phyloP scores from a whole-genome alignment of 495 filamentous ascomycete genomes.

The Darksidea phi region DNA sequence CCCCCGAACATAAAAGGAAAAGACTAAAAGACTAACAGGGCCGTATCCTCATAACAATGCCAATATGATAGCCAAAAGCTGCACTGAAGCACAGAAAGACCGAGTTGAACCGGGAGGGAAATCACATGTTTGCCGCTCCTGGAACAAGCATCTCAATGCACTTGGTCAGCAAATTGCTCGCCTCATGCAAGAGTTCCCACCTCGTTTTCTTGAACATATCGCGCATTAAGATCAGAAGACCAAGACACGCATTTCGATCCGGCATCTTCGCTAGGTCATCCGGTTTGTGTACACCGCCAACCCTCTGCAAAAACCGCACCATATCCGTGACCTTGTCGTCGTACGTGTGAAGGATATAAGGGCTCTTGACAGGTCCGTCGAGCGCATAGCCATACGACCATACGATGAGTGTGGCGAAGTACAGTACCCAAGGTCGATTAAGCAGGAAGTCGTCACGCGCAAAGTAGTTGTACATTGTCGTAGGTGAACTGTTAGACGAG shows the following conservation, averaged over 20 bases:
- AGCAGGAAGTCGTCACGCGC: constrained; percentile 87
- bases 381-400: constrained; percentile 95
- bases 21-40: too few species aligned
- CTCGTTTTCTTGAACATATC: constrained; percentile 77
- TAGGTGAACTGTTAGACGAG: constrained; percentile 3
- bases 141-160: constrained; percentile 63
- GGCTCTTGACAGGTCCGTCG: constrained; percentile 67
- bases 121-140: constrained; percentile 11
- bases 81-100: too few species aligned
- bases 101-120: too few species aligned
- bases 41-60: too few species aligned
- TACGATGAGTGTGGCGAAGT: constrained; percentile 85
- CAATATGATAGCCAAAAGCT: too few species aligned
- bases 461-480: constrained; percentile 55
- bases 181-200: constrained; percentile 91
- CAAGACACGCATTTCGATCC: constrained; percentile 78
- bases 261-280: constrained; percentile 74
- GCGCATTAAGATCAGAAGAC: constrained; percentile 76
- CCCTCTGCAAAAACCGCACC: constrained; percentile 69
- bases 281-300: constrained; percentile 74
- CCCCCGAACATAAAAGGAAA: too few species aligned
- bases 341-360: constrained; percentile 54
- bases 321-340: constrained; percentile 74
- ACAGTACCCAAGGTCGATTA: constrained; percentile 96
- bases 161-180: constrained; percentile 72